Percentiles rank a stretch among this genome's conserved stretches.
phyloP scores from a whole-genome alignment of 192 early-diverging fungal species.

The Haplosporangium gracile region DNA sequence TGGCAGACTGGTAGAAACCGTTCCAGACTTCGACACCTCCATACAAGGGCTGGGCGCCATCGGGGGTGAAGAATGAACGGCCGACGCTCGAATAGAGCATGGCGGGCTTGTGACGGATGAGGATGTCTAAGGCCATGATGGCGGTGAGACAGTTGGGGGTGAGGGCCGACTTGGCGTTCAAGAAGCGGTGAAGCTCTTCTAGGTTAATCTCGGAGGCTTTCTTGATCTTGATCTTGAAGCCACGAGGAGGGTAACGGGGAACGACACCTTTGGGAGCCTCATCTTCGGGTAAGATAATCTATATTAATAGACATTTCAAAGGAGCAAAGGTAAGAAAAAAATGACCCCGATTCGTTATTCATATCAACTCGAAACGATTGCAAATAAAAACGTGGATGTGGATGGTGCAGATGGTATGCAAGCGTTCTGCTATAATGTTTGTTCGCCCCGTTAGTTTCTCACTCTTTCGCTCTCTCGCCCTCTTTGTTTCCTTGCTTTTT shows the following conservation, averaged over 20 bases:
- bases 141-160: conserved; percentile 59
- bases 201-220: conserved; percentile 78
- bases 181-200: conserved; percentile 68
- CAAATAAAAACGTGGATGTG: too few relatives aligned
- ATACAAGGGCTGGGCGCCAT: conserved; percentile 58
- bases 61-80: conserved; percentile 93
- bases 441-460: too few relatives aligned
- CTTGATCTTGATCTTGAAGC: conserved; percentile 76
- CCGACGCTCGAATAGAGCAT: conserved; percentile 82
- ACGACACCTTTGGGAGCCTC: conserved; percentile 17
- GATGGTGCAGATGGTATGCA: too few relatives aligned
- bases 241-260: conserved; percentile 58
- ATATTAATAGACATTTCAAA: background rate
- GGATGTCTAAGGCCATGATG: conserved; percentile 82
- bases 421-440: too few relatives aligned
- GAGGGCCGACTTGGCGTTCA: conserved; percentile 59
- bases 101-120: conserved; percentile 89
- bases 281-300: conserved; percentile 63
- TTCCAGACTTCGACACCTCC: conserved; percentile 94
- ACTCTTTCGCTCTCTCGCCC: too few relatives aligned
- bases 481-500: too few relatives aligned
- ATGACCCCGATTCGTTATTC: background rate
- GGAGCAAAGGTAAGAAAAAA: background rate
- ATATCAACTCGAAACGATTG: background rate
- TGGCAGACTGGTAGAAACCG: conserved; percentile 92